These are phyloP conservation scores for Tetraselmis chui DNA, from an alignment of 139 green algal genomes.

Conservation along the genomic window DNA sequence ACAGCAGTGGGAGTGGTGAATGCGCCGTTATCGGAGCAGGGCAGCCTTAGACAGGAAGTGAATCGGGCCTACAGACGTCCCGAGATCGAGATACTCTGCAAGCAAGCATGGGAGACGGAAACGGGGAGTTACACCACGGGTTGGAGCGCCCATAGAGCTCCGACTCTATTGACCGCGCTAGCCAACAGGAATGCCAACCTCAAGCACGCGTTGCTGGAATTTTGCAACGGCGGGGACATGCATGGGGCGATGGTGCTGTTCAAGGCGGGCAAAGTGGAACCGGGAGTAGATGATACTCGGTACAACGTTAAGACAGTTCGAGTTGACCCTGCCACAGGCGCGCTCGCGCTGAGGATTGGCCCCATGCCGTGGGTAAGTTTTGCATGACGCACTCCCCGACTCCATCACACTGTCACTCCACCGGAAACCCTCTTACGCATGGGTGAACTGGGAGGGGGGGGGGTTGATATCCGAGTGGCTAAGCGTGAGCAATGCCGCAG, in stretches of 20 bases:
- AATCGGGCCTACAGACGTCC: background rate
- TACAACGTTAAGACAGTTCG: background rate
- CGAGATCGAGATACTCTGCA: background rate
- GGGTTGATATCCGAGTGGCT: too few relatives aligned
- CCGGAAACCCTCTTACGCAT: too few relatives aligned
- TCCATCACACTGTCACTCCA: too few relatives aligned
- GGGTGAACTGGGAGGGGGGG: too few relatives aligned
- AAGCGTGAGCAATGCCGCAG: too few relatives aligned
- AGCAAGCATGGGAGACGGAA: background rate
- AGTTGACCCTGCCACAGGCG: background rate
- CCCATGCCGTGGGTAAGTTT: background rate
- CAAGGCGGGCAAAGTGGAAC: background rate
- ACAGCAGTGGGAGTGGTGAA: background rate
- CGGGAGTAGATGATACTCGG: background rate
- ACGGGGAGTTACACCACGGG: too few relatives aligned
- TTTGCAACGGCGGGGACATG: background rate
- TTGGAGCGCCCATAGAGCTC: too few relatives aligned
- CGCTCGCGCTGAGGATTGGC: background rate
- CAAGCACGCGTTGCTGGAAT: background rate
- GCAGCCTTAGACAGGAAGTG: background rate
- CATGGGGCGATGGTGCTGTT: background rate
- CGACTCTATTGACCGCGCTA: background rate
- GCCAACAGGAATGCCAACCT: background rate
- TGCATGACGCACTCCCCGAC: too few relatives aligned
- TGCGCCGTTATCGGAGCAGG: background rate